Conservation (phyloP, 441 rosid genomes). For the Eruca vesicaria region DNA sequence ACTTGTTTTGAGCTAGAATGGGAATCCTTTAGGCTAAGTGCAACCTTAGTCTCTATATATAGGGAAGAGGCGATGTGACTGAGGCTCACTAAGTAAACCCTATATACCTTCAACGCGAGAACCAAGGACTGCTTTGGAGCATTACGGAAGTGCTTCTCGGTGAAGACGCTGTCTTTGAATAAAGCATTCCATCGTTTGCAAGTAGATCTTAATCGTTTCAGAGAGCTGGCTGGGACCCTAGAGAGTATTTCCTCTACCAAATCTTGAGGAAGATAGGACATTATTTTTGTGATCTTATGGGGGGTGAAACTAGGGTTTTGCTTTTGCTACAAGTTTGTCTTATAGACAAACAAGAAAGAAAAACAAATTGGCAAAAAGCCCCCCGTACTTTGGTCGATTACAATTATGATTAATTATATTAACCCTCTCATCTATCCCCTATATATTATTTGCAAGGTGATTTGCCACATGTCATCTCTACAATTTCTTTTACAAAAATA, state of each 20-base stretch:
- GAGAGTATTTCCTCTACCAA: not conserved
- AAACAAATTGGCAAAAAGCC: too few relatives aligned
- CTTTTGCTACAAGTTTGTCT: not conserved
- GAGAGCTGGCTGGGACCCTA: not conserved
- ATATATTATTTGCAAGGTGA: too few relatives aligned
- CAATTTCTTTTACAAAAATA: too few relatives aligned
- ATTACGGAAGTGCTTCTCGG: not conserved
- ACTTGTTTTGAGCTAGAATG: not conserved
- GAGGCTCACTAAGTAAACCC: not conserved
- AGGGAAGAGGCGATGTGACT: not conserved
- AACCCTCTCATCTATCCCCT: too few relatives aligned
- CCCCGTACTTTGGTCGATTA: too few relatives aligned
- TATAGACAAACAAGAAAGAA: not conserved
- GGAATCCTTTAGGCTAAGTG: not conserved
- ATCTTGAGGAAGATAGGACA: not conserved
- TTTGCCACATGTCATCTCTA: too few relatives aligned
- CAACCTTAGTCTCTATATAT: not conserved
- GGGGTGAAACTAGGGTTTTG: not conserved
- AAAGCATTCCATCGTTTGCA: not conserved
- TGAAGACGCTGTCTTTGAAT: not conserved
- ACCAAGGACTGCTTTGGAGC: not conserved
- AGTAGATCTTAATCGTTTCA: not conserved
- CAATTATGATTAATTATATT: too few relatives aligned
- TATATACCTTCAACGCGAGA: not conserved
- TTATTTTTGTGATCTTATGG: not conserved